Evolutionary conservation across 2,329 filamentous ascomycete species (phyloP), one percentile per base, ranked within the genome.

Genomic region (Sphaerulina vaccinii): DNA sequence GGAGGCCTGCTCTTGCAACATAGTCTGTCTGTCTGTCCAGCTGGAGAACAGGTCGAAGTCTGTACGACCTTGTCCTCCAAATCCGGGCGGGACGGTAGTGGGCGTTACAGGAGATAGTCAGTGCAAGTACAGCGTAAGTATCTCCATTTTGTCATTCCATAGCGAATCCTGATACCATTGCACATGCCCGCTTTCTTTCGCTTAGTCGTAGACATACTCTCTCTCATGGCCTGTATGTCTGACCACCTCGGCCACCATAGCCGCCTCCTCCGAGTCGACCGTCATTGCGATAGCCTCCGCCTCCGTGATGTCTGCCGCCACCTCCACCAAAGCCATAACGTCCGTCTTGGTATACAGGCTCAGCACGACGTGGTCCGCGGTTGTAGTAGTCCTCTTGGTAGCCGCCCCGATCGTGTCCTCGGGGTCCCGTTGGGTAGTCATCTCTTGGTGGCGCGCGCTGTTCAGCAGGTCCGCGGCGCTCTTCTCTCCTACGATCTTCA

Each of bases 331-430:
- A 76, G 23, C 73, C 73, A 46, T 69, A 74, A 38, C 73, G 64
- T 5, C 74, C 73, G 51, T 75, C 73, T 55, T 75, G 70, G 49
- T 70, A 71, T 37, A 65, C 70, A 16, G 62, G 59, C 18, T 68
- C 61, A 23, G 70, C 68, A 18, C 62, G 61, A 22, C 68, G 48
- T 29, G 52, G 49, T 11, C 56, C 58, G 6, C 57, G 49, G 49
- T 39, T 45, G 24, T 62, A 59, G 51, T 57, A 61, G 49, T 61
- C 60, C 37, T 64, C 60, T 13, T 56, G 46, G 33, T 58, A 59
- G n/a, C 54, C 33, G 23, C n/a, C n/a, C n/a, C 56, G 52, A 8
- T 60, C 51, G 21, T 48, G 54, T 35, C 27, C 27, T 32, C 62
- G 55, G 3, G 59, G 60, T 24, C 54, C 56, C 19, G 59, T 55